phyloP scores from a whole-genome alignment of 139 green algal genomes.

The Chlorella sp. region DNA sequence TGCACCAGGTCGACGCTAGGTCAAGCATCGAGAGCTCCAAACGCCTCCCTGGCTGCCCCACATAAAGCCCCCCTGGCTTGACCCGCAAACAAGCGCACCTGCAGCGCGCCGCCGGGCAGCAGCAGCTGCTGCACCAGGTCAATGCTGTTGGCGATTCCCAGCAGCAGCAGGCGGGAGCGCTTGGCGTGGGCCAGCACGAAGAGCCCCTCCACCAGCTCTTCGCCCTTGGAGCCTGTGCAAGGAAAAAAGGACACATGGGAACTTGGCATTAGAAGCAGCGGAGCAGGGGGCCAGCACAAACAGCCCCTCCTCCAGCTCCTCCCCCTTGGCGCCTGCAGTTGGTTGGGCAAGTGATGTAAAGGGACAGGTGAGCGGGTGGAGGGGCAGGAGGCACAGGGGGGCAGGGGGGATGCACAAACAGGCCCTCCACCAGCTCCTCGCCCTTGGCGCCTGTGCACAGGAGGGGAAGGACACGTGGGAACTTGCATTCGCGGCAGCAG shows the following conservation, averaged over 20 bases:
- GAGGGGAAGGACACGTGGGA: background rate
- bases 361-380: background rate
- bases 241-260: background rate
- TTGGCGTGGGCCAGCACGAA: slow-evolving; percentile 39
- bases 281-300: background rate
- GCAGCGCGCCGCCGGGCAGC: slow-evolving; percentile 21
- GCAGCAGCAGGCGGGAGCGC: slow-evolving; percentile 55
- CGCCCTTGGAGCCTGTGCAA: background rate
- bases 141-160: slow-evolving; percentile 66
- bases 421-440: slow-evolving; percentile 36
- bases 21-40: too few species aligned
- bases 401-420: slow-evolving; percentile 28
- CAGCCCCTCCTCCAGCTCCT: too few species aligned
- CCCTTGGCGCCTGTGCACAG: background rate
- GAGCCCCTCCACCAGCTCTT: slow-evolving; percentile 40
- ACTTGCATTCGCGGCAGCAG: too few species aligned
- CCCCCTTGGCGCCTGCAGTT: too few species aligned
- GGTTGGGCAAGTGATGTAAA: too few species aligned
- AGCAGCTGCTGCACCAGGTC: slow-evolving; percentile 60
- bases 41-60: background rate
- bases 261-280: background rate
- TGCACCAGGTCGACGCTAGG: too few species aligned
- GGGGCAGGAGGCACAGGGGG: background rate
- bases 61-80: too few species aligned
- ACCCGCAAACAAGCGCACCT: slow-evolving; percentile 20